A percentile compares a stretch with the other conserved stretches of the same genome.
Conservation (phyloP, 2,329 filamentous ascomycete species). For the Phaeosphaeriaceae sp. region DNA sequence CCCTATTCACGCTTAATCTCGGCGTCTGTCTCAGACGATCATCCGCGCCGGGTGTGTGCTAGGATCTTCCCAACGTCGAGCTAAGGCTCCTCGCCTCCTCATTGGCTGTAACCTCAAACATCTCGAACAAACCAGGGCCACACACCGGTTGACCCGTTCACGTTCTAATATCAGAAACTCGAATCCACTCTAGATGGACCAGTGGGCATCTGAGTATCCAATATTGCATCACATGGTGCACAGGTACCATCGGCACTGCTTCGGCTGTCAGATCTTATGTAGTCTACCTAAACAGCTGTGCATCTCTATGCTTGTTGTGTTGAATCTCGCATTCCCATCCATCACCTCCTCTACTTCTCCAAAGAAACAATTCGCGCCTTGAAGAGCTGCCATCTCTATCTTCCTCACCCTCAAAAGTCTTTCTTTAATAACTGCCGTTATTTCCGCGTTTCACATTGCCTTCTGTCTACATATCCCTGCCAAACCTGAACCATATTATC, state of each 20-base stretch:
- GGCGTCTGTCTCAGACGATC: constrained; percentile 19
- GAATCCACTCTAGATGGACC: constrained; percentile 1
- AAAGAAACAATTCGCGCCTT: constrained; percentile 18
- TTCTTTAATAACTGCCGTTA: constrained; percentile 10
- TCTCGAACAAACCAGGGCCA: constrained; percentile 22
- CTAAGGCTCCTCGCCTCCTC: background rate
- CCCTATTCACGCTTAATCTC: constrained; percentile 17
- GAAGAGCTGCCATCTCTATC: constrained; percentile 21
- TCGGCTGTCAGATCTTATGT: background rate
- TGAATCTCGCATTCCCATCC: background rate
- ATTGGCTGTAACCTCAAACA: constrained; percentile 24
- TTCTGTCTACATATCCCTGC: background rate
- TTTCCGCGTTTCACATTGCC: constrained; percentile 6
- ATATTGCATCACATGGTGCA: constrained; percentile 14
- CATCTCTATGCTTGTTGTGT: no score
- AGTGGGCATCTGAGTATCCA: constrained; percentile 12
- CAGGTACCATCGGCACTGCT: background rate
- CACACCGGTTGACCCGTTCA: constrained; percentile 15
- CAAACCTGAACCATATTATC: no score
- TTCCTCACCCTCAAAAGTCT: constrained; percentile 11
- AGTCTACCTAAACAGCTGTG: background rate
- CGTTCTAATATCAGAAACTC: constrained; percentile 10
- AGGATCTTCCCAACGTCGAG: constrained; percentile 11
- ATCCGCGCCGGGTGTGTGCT: constrained; percentile 5
- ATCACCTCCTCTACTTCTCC: background rate